phyloP scores from a whole-genome alignment of 805 yeast species.

The Saccharomycopsis babjevae region DNA sequence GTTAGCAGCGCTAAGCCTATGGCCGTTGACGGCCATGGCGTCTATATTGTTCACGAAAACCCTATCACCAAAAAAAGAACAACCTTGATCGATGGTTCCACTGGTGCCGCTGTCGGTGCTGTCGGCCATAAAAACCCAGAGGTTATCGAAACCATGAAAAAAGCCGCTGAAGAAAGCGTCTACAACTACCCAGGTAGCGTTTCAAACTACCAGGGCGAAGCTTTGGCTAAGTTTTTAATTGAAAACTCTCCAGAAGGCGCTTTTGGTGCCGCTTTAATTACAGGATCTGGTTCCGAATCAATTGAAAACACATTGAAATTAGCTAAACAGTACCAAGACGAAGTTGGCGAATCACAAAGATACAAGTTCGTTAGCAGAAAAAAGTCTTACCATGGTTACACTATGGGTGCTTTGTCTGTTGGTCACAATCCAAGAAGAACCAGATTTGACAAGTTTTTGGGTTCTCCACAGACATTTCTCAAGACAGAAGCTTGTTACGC shows the following conservation, averaged over 20 bases:
- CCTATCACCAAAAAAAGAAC: constrained; percentile 27
- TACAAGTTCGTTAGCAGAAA: constrained; percentile 34
- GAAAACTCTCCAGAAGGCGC: constrained; percentile 35
- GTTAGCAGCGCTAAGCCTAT: constrained; percentile 25
- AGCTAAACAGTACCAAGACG: constrained; percentile 37
- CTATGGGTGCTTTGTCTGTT: constrained; percentile 36
- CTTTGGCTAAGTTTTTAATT: constrained; percentile 33
- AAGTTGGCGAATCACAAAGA: constrained; percentile 34
- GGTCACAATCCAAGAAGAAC: constrained; percentile 31
- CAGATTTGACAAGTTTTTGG: constrained; percentile 24
- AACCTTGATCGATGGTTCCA: constrained; percentile 33
- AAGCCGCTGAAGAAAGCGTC: constrained; percentile 29
- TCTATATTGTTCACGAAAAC: constrained; percentile 28
- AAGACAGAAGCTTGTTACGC: constrained; percentile 22
- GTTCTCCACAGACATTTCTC: constrained; percentile 7
- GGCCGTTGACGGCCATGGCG: constrained; percentile 31
- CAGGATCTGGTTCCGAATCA: constrained; percentile 58
- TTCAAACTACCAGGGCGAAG: constrained; percentile 32
- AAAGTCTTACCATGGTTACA: constrained; percentile 41
- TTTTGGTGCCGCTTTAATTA: constrained; percentile 34
- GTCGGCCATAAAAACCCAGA: constrained; percentile 37
- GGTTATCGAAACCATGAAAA: constrained; percentile 30
- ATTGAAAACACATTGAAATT: constrained; percentile 57
- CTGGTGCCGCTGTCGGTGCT: constrained; percentile 45
- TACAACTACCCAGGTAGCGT: constrained; percentile 29